Evolutionary conservation across 192 early-diverging fungal genomes (phyloP).

Genomic region (Backusella tuberculispora): DNA sequence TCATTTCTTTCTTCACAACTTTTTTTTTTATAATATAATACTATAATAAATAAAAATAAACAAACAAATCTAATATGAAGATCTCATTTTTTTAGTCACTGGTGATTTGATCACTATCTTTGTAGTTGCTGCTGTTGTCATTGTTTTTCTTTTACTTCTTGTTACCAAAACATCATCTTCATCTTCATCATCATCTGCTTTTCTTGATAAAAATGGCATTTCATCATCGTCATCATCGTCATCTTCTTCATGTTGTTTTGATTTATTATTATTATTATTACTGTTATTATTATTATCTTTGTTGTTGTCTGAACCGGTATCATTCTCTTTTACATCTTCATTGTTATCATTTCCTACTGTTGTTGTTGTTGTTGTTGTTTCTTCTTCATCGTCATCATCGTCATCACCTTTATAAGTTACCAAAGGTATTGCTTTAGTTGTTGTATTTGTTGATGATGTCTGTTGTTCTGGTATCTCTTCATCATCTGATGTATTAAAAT

Average conservation of each 20-base stretch:
- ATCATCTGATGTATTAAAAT: conserved; percentile 75
- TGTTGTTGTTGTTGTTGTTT: too few species aligned
- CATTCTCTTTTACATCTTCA: conserved; percentile 29
- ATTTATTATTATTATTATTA: not conserved
- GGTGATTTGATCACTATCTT: conserved; percentile 16
- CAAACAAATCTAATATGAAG: not conserved
- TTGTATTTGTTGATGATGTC: not conserved
- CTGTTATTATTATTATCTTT: not conserved
- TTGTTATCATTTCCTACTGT: conserved; percentile 32
- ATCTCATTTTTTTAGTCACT: conserved; percentile 7
- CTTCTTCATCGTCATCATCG: conserved; percentile 23
- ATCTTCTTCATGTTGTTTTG: not conserved
- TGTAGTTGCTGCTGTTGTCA: conserved; percentile 1
- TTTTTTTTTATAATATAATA: not conserved
- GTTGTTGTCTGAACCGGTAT: not conserved
- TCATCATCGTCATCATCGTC: not conserved
- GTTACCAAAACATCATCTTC: conserved; percentile 13
- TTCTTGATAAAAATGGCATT: not conserved
- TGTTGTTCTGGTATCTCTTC: conserved; percentile 46
- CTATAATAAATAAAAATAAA: conserved; percentile 6
- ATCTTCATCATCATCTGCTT: conserved; percentile 13
- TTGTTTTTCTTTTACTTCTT: conserved; percentile 6
- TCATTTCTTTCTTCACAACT: not conserved
- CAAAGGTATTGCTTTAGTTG: conserved; percentile 9
- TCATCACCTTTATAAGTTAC: conserved; percentile 40